Conservation (phyloP, 306 rosid species). For the Mimosa bimucronata region DNA sequence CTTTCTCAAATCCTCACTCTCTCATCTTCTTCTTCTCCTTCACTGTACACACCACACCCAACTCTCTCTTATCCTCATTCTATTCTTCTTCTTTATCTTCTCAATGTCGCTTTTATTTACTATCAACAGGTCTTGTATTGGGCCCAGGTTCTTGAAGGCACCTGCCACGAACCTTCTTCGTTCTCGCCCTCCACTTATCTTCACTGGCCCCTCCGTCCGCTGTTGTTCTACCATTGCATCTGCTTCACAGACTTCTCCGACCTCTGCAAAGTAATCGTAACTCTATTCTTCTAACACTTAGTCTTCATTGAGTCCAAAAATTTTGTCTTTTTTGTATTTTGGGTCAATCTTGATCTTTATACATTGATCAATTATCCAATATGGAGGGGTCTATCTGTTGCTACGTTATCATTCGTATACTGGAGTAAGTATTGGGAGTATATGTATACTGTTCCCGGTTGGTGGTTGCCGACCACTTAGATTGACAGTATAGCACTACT, state of each 20-base stretch:
- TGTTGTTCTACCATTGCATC: constrained; percentile 55
- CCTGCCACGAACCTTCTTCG: constrained; percentile 37
- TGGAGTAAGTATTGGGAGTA: not conserved
- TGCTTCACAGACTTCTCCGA: constrained; percentile 47
- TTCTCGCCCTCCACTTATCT: constrained; percentile 33
- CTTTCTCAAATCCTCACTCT: constrained; percentile 55
- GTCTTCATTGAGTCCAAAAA: not conserved
- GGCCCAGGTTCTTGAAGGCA: constrained; percentile 22
- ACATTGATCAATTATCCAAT: not conserved
- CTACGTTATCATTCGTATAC: not conserved
- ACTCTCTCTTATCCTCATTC: constrained; percentile 4
- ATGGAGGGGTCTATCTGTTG: not conserved
- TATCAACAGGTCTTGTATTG: constrained; percentile 51
- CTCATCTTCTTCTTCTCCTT: constrained; percentile 47
- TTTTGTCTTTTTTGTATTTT: not conserved
- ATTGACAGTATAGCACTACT: not conserved
- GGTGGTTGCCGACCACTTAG: not conserved
- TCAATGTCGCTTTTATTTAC: constrained; percentile 3
- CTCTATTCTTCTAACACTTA: not conserved
- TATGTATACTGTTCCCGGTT: not conserved
- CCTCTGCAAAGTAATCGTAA: constrained; percentile 59
- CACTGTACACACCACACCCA: constrained; percentile 47
- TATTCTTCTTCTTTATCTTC: not conserved
- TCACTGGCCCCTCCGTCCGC: constrained; percentile 36
- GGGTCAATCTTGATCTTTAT: not conserved